A percentile compares a stretch with the other conserved stretches of the same genome.
Conservation (phyloP, 164 flowering plant genomes). For the Akebia trifoliata region DNA sequence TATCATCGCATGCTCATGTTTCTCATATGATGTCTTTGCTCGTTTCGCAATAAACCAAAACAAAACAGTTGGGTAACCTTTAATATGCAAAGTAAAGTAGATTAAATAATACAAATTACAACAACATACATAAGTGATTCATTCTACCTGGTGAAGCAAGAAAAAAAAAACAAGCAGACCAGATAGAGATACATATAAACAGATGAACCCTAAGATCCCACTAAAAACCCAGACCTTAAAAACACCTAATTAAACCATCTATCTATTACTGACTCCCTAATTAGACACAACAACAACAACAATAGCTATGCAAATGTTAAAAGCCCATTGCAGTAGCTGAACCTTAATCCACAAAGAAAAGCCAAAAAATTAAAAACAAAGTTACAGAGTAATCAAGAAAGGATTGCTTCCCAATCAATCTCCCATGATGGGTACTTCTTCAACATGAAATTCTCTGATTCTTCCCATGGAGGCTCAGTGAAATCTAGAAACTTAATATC, state of each 20-base stretch:
- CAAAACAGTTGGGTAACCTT: not conserved
- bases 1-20: no score
- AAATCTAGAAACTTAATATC: conserved; percentile 48
- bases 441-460: conserved; percentile 43
- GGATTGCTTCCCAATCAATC: conserved; percentile 79
- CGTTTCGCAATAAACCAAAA: not conserved
- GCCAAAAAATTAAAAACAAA: not conserved
- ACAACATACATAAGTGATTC: conserved; percentile 2
- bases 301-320: conserved; percentile 46
- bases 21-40: no score
- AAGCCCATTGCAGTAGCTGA: conserved; percentile 41
- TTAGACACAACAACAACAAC: no score
- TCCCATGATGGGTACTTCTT: conserved; percentile 68
- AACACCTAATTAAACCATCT: not conserved
- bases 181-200: conserved; percentile 4
- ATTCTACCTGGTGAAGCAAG: conserved; percentile 19
- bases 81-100: not conserved
- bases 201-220: no score
- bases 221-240: no score
- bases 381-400: conserved; percentile 18
- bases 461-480: conserved; percentile 27
- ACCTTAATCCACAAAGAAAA: conserved; percentile 7
- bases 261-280: not conserved
- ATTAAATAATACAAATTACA: not conserved
- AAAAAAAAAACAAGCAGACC: conserved; percentile 33